phyloP scores from a whole-genome alignment of 768 basidiomycete genomes.

The Tulasnella sp. region DNA sequence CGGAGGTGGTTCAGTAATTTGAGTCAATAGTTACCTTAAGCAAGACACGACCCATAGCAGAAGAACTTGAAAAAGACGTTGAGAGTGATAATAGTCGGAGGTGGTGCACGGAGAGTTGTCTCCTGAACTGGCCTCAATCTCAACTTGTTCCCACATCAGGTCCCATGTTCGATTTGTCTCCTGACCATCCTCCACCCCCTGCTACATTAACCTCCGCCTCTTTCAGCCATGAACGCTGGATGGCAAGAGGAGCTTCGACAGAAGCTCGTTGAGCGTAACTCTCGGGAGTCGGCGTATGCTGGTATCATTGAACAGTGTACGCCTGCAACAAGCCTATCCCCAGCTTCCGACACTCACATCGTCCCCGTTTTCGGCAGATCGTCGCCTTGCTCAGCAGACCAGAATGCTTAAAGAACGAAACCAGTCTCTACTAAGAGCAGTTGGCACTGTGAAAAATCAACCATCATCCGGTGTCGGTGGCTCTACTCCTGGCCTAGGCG shows the following conservation, averaged over 20 bases:
- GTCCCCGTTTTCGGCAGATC: constrained; percentile 45
- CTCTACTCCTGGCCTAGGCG: constrained; percentile 34
- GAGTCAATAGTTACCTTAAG: constrained; percentile 52
- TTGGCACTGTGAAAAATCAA: constrained; percentile 58
- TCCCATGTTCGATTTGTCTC: constrained; percentile 14
- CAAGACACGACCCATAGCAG: constrained; percentile 71
- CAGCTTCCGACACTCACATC: constrained; percentile 22
- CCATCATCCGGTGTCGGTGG: not conserved
- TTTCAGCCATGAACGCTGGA: constrained; percentile 6
- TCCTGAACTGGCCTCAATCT: constrained; percentile 14
- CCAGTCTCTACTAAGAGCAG: constrained; percentile 76
- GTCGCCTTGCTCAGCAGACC: constrained; percentile 85
- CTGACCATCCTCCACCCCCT: constrained; percentile 21
- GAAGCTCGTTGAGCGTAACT: constrained; percentile 76
- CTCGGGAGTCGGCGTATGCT: constrained; percentile 69
- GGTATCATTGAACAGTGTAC: constrained; percentile 88
- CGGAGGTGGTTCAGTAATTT: not conserved
- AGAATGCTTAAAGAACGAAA: constrained; percentile 89
- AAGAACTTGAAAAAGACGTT: not conserved
- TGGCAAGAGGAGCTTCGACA: constrained; percentile 30
- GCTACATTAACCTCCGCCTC: not conserved
- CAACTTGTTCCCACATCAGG: constrained; percentile 23
- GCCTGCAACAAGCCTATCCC: constrained; percentile 28
- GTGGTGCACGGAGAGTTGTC: constrained; percentile 11
- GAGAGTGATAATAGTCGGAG: not conserved